Base-by-base conservation (phyloP, 2,329 filamentous ascomycete species). In the Alternaria brassicae region DNA sequence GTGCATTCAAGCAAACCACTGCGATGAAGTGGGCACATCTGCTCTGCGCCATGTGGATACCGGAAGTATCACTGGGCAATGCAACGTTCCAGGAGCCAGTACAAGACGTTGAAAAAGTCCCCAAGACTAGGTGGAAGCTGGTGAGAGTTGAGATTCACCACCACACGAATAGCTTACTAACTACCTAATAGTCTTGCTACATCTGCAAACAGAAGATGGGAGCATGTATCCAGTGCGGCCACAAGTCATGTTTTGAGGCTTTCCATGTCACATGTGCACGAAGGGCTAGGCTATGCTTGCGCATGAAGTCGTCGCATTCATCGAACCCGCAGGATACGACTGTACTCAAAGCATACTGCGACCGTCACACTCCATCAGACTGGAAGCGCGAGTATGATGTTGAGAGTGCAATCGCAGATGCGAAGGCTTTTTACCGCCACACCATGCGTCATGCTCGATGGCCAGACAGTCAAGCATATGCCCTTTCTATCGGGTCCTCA, bases 161-260 rank as follows among this genome's bases (percentile, higher is more conserved):
- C 40, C 3, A 10, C 3, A 2, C 8, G 41, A 27, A 10, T 4
- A 23, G 6, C 9, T 41, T 42, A 25, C 67, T 77, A 52, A 77
- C 55, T 7, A 23, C 32, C 1, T 1, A 13, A 21, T 58, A 83
- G 73, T 89, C 87, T 39, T 99, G 95, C 80, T 99, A 99, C 77
- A 96, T 99, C 57, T 99, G 95, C 80, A 90, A 93, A 66, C 95
- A 99, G 79, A 91, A 89, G 70, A 99, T 99, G 95, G 95, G 95
- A 21, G 94, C 95, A 39, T 98, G 94, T 78, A 97, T 99, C 61
- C 95, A 99, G 78, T 99, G 95, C 78, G 92, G 93, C 61, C 97
- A 98, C 81, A 98, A 97, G 79, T 92, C 90, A 62, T 99, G 95
- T 78, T 99, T 96, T 74, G 90, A 94, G 72, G 95, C 95, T 8